Percentiles rank a stretch among this genome's conserved stretches.
phyloP scores from a whole-genome alignment of 2,329 filamentous ascomycete genomes.

The Cadophora sp. region DNA sequence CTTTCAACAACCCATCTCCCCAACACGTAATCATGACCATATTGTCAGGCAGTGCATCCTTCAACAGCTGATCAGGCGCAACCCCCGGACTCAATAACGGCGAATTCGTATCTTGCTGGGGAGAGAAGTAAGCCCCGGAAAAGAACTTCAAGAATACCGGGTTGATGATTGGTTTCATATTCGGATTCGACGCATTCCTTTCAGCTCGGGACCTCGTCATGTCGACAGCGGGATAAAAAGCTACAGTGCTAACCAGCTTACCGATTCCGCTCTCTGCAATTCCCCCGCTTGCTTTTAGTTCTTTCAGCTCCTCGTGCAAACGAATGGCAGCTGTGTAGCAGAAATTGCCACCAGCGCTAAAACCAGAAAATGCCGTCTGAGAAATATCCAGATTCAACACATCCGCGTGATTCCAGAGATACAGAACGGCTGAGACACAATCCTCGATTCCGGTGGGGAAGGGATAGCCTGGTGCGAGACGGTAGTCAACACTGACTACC shows the following conservation, averaged over 20 bases:
- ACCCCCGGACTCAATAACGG: constrained; percentile 33
- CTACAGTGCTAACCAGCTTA: constrained; percentile 25
- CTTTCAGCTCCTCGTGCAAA: constrained; percentile 25
- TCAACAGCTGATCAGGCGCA: constrained; percentile 32
- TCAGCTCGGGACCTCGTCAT: constrained; percentile 25
- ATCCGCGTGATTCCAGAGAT: constrained; percentile 33
- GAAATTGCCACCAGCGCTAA: constrained; percentile 52
- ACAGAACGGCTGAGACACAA: constrained; percentile 53
- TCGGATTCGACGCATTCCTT: constrained; percentile 27
- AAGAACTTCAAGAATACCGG: constrained; percentile 18
- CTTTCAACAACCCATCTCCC: constrained; percentile 34
- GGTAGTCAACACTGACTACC: constrained; percentile 68
- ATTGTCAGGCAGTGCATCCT: constrained; percentile 31
- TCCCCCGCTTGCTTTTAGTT: neutral
- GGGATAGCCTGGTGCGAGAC: constrained; percentile 65
- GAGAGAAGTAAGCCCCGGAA: constrained; percentile 32
- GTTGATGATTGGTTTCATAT: constrained; percentile 25
- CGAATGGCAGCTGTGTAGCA: constrained; percentile 27
- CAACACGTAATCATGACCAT: constrained; percentile 37
- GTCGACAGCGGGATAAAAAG: constrained; percentile 32
- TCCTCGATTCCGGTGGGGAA: constrained; percentile 70
- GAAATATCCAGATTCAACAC: constrained; percentile 32
- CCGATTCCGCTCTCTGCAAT: constrained; percentile 14
- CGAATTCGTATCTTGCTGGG: constrained; percentile 22
- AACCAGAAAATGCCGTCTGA: constrained; percentile 53